Evolutionary conservation across 805 yeast species (phyloP), one percentile per base, ranked within the genome.

Genomic region (Candida wancherniae): DNA sequence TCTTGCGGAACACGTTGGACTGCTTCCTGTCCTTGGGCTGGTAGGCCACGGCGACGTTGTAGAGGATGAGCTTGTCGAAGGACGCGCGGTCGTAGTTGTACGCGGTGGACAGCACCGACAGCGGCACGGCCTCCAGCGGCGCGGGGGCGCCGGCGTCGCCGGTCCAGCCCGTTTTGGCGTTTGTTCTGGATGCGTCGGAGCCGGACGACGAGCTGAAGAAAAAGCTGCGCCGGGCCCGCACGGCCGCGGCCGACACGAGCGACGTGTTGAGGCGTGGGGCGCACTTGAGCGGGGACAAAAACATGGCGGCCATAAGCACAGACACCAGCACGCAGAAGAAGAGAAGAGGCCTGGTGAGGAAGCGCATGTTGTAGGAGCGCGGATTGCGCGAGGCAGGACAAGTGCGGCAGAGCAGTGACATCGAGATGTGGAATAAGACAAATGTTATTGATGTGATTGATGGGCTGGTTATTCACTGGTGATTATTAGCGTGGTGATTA

Each of bases 11-110:
- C 38, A 64, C 39, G 54, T 71, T 64, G 35, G 72, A 69, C 28
- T 70, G 77, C 25, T 62, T 58, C 33, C 92, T 60, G 46, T 76
- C 79, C 50, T 84, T 84, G 4, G 92, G 84, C 49, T 77, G 82
- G 51, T 67, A 84, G 1, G 87, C 83, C 11, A 82, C 84, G 0
- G 85, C 74, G 9, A 78, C 62, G 19, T 73, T 63, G 50, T 73
- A 80, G 19, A 66, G 61, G 28, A 64, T 22, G 22, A 51, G 45
- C 26, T 39, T 30, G 19, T 44, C 49, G 32, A 55, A 40, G 13
- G 44, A 25, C 19, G 46, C 25, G 26, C 30, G 19, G 33, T 48
- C 54, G 32, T 40, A 47, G 32, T 50, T 46, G 36, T 40, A 31
- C n/a, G 46, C 42, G 9, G 55, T 32, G 5, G 40, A 36, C 18